Conservation (phyloP, 768 basidiomycete species). For the Panus rudis region DNA sequence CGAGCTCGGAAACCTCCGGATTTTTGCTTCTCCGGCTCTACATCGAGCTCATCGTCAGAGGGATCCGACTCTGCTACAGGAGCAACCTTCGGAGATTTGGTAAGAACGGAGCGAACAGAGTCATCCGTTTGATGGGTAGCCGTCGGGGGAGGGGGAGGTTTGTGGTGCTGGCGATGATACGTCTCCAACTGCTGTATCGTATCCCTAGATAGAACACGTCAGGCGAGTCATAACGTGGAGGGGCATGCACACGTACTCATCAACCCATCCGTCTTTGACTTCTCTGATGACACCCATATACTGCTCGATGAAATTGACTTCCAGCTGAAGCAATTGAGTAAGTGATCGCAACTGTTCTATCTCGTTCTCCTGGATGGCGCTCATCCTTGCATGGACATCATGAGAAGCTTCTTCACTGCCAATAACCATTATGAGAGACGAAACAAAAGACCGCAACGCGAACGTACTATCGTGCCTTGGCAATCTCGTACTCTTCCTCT, state of each 20-base stretch:
- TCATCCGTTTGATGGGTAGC: constrained; percentile 19
- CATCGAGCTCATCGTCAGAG: not conserved
- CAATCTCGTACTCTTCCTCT: constrained; percentile 72
- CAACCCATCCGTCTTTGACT: constrained; percentile 59
- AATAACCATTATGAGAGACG: too few species aligned
- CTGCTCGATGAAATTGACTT: constrained; percentile 66
- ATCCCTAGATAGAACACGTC: constrained; percentile 19
- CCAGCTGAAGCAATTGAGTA: constrained; percentile 61
- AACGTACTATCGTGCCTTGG: constrained; percentile 69
- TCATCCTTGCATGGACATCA: constrained; percentile 77
- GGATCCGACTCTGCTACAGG: not conserved
- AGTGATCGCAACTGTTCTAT: constrained; percentile 64
- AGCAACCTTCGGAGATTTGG: not conserved
- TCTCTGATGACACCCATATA: constrained; percentile 71
- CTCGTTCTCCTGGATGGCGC: constrained; percentile 75
- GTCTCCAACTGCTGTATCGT: constrained; percentile 22
- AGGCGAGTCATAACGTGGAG: constrained; percentile 4
- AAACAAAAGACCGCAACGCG: not conserved
- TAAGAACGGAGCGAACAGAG: constrained; percentile 27
- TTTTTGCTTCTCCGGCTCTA: constrained; percentile 11
- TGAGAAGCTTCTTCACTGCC: constrained; percentile 79
- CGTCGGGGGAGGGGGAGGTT: constrained; percentile 8
- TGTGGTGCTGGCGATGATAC: constrained; percentile 3
- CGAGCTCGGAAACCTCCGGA: constrained; percentile 6
- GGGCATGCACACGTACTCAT: constrained; percentile 38